Percentiles rank a stretch among this genome's conserved stretches.
Evolutionary conservation across 2,329 filamentous ascomycete genomes (phyloP).

Genomic region (Penicillium sp.): DNA sequence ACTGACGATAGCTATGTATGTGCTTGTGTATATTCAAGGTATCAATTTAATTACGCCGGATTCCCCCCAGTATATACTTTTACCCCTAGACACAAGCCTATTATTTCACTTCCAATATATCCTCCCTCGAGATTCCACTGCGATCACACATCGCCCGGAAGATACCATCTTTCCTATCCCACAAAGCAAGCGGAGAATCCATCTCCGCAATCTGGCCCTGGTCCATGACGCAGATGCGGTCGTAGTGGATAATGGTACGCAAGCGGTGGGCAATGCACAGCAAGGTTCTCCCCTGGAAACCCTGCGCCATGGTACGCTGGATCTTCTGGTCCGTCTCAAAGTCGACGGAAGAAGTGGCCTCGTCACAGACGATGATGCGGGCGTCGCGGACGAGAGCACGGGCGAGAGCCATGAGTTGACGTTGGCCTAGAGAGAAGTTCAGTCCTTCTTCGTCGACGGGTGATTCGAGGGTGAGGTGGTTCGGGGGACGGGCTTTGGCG

Average conservation of each 20-base stretch:
- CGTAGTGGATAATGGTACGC: constrained; percentile 89
- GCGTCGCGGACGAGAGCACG: constrained; percentile 82
- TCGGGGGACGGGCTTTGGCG: constrained; percentile 41
- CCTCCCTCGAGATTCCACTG: constrained; percentile 64
- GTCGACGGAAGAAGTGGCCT: constrained; percentile 88
- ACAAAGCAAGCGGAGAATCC: constrained; percentile 72
- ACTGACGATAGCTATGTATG: background rate
- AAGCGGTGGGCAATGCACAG: constrained; percentile 90
- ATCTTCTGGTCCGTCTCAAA: constrained; percentile 98
- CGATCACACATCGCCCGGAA: constrained; percentile 88
- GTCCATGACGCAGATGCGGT: constrained; percentile 97
- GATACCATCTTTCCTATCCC: constrained; percentile 66
- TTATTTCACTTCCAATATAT: constrained; percentile 29
- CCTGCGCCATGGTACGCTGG: constrained; percentile 79
- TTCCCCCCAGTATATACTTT: constrained; percentile 1
- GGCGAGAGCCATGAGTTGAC: constrained; percentile 91
- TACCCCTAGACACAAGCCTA: no score
- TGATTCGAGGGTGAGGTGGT: constrained; percentile 61
- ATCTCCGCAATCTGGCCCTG: constrained; percentile 82
- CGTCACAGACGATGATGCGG: constrained; percentile 94
- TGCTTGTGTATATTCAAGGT: background rate
- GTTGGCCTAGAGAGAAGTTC: constrained; percentile 92
- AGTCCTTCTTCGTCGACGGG: constrained; percentile 89
- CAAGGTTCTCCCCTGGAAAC: constrained; percentile 81
- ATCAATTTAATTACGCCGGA: background rate